Base-by-base conservation (phyloP, 768 basidiomycete species). In the Gyrodon lividus region DNA sequence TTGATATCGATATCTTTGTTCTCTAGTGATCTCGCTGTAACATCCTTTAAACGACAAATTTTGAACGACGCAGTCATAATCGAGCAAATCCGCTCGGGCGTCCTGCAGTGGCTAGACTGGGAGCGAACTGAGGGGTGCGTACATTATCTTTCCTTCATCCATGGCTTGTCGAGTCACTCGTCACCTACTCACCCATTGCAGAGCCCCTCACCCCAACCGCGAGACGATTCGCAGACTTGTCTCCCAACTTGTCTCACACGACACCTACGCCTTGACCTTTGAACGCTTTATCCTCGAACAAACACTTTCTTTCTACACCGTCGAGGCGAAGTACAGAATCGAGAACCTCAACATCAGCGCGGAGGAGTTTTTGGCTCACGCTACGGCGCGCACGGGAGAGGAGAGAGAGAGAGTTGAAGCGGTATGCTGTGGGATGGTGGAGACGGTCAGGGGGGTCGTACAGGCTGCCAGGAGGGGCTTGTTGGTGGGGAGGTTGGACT, bases 391-490 rank as follows among this genome's bases (percentile, higher is more conserved):
- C 23, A 76, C 80, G 13, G 53, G 74, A 3, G 81, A 87, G 59
- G 91, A 94, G 56, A 69, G 70, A 19, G 72, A 77, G 13, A 77
- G 87, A 30, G 75, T 76, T 0, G 71, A 74, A 53, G 77, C 70
- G 0, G 64, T 87, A 9, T 68, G 88, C 13, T 50, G 50, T n/a
- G 52, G 43, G n/a, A 70, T 78, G 7, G 70, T 76, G 30, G 70
- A 69, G 2, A 83, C 78, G 48, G 82, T 77, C 75, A 59, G 60
- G 4, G 57, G 74, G 3, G 73, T 87, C 1, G 70, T 80, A 34
- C 75, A 82, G 34, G 73, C 76, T 0, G 80, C 82, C 4, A 79
- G 88, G 59, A 67, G 60, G 22, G 77, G 81, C 2, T 60, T 85
- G 22, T 74, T 88, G 45, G 65, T 67, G 7, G 68, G 64, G 16